Evolutionary conservation across 352 stramenopile species (phyloP).

Genomic region (Phytophthora ohioensis): DNA sequence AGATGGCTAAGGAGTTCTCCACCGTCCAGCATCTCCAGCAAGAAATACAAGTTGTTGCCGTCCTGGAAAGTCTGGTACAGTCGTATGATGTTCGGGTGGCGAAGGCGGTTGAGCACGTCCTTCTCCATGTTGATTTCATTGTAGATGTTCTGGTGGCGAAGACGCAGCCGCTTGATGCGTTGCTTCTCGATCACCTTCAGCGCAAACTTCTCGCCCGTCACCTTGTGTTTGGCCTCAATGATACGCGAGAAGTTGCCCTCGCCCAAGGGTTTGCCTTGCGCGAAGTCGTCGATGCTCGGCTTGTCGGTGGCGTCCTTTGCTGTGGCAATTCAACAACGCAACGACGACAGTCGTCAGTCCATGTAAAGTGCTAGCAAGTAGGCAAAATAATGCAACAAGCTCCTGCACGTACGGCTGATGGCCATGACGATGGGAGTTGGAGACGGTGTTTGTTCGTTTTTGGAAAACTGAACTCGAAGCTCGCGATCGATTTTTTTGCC

Average conservation of each 20-base stretch:
- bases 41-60: constrained; percentile 95
- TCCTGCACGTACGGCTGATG: constrained; percentile 31
- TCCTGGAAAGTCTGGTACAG: constrained; percentile 98
- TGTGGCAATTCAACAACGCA: constrained; percentile 34
- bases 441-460: not conserved
- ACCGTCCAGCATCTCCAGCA: constrained; percentile 94
- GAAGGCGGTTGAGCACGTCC: constrained; percentile 90
- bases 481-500: not conserved
- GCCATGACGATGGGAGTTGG: constrained; percentile 5
- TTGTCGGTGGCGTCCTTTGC: constrained; percentile 82
- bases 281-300: constrained; percentile 80
- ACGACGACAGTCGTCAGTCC: constrained; percentile 11
- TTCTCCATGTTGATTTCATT: constrained; percentile 99
- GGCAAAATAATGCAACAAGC: not conserved
- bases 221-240: constrained; percentile 87
- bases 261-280: constrained; percentile 61
- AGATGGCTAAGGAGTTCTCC: constrained; percentile 94
- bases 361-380: not conserved
- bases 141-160: constrained; percentile 97
- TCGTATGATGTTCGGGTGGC: constrained; percentile 93
- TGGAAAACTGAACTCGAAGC: constrained; percentile 13
- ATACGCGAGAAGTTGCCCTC: constrained; percentile 98
- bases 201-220: constrained; percentile 93
- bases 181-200: constrained; percentile 97
- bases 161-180: constrained; percentile 84